A percentile compares a stretch with the other conserved stretches of the same genome.
phyloP scores from a whole-genome alignment of 495 filamentous ascomycete species.

The Copromyces sp. region DNA sequence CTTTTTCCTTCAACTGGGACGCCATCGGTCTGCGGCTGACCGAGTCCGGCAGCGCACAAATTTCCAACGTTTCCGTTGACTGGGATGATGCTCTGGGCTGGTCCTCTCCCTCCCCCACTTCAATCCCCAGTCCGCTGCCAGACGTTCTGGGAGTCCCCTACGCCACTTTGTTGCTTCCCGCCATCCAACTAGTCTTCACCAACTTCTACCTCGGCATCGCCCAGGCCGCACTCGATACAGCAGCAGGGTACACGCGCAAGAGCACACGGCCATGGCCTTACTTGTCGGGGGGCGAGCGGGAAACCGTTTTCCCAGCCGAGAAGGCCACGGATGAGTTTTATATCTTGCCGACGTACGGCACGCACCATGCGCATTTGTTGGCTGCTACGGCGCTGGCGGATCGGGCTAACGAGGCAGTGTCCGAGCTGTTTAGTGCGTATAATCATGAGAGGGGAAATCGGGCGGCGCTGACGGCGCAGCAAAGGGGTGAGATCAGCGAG shows the following conservation, averaged over 20 bases:
- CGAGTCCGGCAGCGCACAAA: slow-evolving; percentile 47
- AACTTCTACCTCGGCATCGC: slow-evolving; percentile 56
- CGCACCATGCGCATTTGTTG: slow-evolving; percentile 47
- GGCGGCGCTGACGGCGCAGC: slow-evolving; percentile 27
- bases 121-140: slow-evolving; percentile 8
- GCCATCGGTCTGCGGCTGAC: slow-evolving; percentile 51
- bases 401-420: slow-evolving; percentile 35
- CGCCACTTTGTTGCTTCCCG: slow-evolving; percentile 43
- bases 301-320: slow-evolving; percentile 1
- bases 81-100: slow-evolving; percentile 53
- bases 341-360: slow-evolving; percentile 50
- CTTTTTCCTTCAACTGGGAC: slow-evolving; percentile 51
- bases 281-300: slow-evolving; percentile 36
- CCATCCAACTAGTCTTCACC: slow-evolving; percentile 51
- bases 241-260: slow-evolving; percentile 39
- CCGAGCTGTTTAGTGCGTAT: slow-evolving; percentile 32
- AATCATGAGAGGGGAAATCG: slow-evolving; percentile 11
- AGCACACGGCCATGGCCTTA: slow-evolving; percentile 47
- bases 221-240: slow-evolving; percentile 39
- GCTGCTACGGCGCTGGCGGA: slow-evolving; percentile 47
- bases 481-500: slow-evolving; percentile 48
- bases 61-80: slow-evolving; percentile 41
- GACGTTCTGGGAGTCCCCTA: slow-evolving; percentile 39
- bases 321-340: slow-evolving; percentile 50
- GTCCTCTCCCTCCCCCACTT: slow-evolving; percentile 28